Base-by-base conservation (phyloP, 2,329 filamentous ascomycete genomes). In the Lachnellula arida region DNA sequence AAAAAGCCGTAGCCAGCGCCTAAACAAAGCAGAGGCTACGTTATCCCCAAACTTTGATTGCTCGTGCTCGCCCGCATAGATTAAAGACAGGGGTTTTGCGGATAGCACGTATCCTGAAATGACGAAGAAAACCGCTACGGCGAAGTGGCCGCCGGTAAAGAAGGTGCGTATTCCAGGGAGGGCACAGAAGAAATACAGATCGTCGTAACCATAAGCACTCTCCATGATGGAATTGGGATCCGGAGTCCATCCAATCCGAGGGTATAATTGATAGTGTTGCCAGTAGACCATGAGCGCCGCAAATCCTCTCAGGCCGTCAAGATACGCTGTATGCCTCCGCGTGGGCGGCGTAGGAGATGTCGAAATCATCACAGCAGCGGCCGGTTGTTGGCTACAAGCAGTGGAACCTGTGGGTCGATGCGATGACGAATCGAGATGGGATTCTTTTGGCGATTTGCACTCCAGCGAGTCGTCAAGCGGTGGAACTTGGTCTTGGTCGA, bases 161-260 rank as follows among this genome's bases (percentile, higher is more conserved):
- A 88, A 77, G 37, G 75, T 73, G 28, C 86, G 76, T 35, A 89
- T 68, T 1, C 76, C 74, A 4, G 84, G 85, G 4, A 89, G 73
- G 53, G 76, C 23, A 71, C 67, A 64, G 73, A 76, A 51, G 73
- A 63, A 47, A 61, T 61, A 59, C 49, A 63, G 40, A 61, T 66
- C 40, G 60, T 66, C 60, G 70, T 70, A 55, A 68, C 63, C 58
- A 50, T 58, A 67, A 1, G 71, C 71, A 46, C 61, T 63, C 47
- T 66, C 63, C 28, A 66, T 54, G 19, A 63, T 61, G 19, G 49
- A 22, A 25, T 55, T 48, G 51, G 55, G 25, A 28, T 58, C 4
- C 19, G 46, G 8, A 58, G 44, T 1, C 22, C 23, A 5, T 57
- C 25, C 25, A 28, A 5, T 52, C 49, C 74, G 76, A 11, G 72